Base-by-base conservation (phyloP, 2,329 filamentous ascomycete species). In the Fusarium keratoplasticum region DNA sequence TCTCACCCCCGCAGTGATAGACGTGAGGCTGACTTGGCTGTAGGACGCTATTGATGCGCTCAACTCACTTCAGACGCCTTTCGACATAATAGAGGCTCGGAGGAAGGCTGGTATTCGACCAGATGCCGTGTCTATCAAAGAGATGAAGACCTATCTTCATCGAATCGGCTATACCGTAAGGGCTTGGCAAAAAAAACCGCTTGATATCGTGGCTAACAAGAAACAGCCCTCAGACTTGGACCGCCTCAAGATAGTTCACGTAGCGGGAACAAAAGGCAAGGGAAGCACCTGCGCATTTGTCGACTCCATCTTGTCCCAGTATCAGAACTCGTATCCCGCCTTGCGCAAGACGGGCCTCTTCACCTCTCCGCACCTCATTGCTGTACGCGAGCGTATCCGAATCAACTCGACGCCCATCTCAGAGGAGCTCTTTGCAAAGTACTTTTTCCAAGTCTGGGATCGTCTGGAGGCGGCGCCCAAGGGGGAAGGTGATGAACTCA, bases 21-120 rank as follows among this genome's bases (percentile, higher is more conserved):
- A 52, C 9, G 62, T 55, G 18, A 16, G 44, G 35, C 67, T 78
- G 27, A 75, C 55, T 31, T 31, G 5, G 13, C 18, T 25, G 3
- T 75, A 97, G 95, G 95, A 96, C 81, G 96, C 96, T 57, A 91
- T 98, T 72, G 87, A 91, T 76, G 91, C 93, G 42, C 89, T 98
- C 80, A 98, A 98, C 83, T 93, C 94, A 52, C 90, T 98, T 60
- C 96, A 99, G 83, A 95, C 94, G 47, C 97, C 97, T 61, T 96
- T 93, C 80, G 90, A 93, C 58, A 89, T 95, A 61, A 89, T 98
- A 20, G 91, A 97, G 80, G 91, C 92, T 60, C 91, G 96, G 61
- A 89, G 91, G 64, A 94, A 94, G 81, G 93, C 92, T 20, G 93
- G 94, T 22, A 86, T 91, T 71, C 89, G 87, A 31, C 91, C 94